These are phyloP conservation scores for Sporothrix protearum DNA, from an alignment of 2,329 filamentous ascomycete species.

Conservation along the genomic window DNA sequence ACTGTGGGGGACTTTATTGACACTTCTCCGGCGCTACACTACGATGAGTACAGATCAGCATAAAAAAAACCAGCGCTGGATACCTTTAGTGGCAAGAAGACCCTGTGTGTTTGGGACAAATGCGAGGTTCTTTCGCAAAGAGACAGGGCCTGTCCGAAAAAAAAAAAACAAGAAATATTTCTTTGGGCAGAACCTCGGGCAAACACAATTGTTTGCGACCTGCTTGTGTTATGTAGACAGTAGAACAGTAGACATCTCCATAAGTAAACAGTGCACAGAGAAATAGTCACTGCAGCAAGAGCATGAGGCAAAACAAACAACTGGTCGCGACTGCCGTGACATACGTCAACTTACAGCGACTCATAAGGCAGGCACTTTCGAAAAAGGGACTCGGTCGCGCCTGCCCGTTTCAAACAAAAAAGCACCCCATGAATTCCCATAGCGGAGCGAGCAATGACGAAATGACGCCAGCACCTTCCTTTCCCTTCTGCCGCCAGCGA, in stretches of 20 bases:
- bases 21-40: constrained; percentile 4
- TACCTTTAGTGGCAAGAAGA: background rate
- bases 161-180: no score
- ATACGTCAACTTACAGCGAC: background rate
- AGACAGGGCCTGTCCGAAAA: background rate
- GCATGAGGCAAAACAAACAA: background rate
- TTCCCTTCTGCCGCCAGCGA: constrained; percentile 9
- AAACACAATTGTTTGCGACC: background rate
- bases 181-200: background rate
- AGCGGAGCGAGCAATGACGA: background rate
- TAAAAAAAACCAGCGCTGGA: background rate
- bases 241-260: background rate
- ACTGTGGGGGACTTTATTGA: constrained; percentile 5
- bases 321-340: background rate
- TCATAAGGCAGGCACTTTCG: background rate
- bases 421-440: background rate
- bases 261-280: background rate
- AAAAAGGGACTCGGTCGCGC: background rate
- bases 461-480: constrained; percentile 16
- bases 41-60: background rate
- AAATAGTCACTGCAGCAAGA: background rate
- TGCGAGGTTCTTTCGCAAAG: background rate
- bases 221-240: background rate
- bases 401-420: background rate
- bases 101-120: background rate